Evolutionary conservation across 2,329 filamentous ascomycete species (phyloP).

Genomic region (Drechmeria coniospora): DNA sequence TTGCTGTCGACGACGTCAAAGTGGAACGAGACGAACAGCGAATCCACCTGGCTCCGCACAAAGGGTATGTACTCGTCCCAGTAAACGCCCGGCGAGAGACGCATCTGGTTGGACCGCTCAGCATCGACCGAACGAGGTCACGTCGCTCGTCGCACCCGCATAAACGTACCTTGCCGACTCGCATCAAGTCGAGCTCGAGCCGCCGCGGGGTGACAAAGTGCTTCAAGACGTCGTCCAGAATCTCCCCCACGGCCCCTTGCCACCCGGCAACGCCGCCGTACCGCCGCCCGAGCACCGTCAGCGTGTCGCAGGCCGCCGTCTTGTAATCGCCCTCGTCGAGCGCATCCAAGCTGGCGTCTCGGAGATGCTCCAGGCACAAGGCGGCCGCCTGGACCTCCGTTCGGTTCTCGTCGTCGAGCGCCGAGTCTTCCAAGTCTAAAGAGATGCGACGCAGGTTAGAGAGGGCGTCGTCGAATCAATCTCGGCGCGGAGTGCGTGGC

Average conservation of each 20-base stretch:
- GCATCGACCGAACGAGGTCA: no score
- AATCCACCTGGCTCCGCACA: constrained; percentile 26
- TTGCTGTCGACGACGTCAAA: constrained; percentile 3
- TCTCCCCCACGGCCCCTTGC: constrained; percentile 15
- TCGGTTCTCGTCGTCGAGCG: constrained; percentile 15
- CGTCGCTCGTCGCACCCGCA: no score
- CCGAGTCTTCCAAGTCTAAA: constrained; percentile 32
- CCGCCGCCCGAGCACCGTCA: constrained; percentile 18
- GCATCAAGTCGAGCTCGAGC: constrained; percentile 35
- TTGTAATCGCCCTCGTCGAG: constrained; percentile 17
- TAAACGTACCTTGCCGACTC: constrained; percentile 33
- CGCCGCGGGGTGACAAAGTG: constrained; percentile 25
- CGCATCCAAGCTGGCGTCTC: constrained; percentile 13
- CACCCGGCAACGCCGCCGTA: constrained; percentile 19
- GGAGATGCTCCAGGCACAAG: constrained; percentile 25
- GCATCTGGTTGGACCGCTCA: constrained; percentile 22
- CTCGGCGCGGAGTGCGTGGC: no score
- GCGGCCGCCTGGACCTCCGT: constrained; percentile 22
- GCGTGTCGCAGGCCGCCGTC: constrained; percentile 19
- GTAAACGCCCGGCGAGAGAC: constrained; percentile 18
- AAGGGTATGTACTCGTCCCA: constrained; percentile 26
- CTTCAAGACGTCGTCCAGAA: constrained; percentile 22
- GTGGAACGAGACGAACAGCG: constrained; percentile 20
- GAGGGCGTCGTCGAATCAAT: neutral
- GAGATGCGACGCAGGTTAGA: neutral